These are phyloP conservation scores for Podospora appendiculata DNA, from an alignment of 495 filamentous ascomycete genomes.

Conservation along the genomic window DNA sequence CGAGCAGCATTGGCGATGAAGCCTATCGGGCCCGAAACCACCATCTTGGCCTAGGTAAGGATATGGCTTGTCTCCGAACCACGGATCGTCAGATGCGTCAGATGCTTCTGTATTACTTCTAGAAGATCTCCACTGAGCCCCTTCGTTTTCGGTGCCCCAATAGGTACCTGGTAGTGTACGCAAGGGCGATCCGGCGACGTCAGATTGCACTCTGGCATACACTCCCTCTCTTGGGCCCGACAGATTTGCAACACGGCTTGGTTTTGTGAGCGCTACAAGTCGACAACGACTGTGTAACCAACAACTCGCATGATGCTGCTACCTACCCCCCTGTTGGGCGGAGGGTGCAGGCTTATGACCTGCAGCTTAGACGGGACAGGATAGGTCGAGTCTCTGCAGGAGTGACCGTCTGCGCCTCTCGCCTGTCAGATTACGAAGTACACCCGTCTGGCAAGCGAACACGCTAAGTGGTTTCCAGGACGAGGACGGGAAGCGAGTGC, in stretches of 20 bases:
- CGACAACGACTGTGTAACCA: neutral
- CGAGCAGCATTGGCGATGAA: too few species aligned
- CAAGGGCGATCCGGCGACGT: neutral
- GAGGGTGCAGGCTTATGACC: slow-evolving; percentile 2
- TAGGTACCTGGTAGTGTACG: neutral
- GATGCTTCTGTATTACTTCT: neutral
- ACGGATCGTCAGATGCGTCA: too few species aligned
- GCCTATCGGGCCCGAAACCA: too few species aligned
- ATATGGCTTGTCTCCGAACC: too few species aligned
- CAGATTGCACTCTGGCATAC: neutral
- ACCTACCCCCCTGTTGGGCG: neutral
- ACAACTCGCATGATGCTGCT: neutral
- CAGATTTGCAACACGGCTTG: neutral
- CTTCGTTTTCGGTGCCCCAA: too few species aligned
- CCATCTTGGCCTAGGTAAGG: too few species aligned
- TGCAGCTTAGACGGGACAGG: neutral
- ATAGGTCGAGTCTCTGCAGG: neutral
- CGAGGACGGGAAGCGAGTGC: too few species aligned
- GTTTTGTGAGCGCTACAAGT: neutral
- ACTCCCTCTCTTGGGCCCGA: neutral
- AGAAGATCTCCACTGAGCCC: neutral
- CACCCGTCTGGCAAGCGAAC: too few species aligned
- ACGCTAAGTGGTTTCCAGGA: too few species aligned
- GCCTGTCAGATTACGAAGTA: slow-evolving; percentile 10
- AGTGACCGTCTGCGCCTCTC: slow-evolving; percentile 11